A percentile compares a stretch with the other conserved stretches of the same genome.
These are phyloP conservation scores for Aspergillus hiratsukae DNA, from an alignment of 2,329 filamentous ascomycete species.

Conservation along the genomic window DNA sequence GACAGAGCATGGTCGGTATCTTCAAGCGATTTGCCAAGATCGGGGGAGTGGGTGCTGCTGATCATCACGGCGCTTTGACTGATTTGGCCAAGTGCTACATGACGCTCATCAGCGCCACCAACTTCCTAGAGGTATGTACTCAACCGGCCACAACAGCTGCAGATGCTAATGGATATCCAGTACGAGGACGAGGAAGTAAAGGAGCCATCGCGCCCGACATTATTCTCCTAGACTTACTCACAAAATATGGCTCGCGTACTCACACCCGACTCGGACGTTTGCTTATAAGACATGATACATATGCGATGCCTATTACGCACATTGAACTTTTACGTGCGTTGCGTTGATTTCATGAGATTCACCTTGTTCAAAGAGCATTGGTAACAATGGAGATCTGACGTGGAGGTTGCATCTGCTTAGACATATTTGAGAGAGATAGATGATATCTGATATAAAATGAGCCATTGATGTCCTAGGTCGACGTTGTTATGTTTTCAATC, in stretches of 20 bases:
- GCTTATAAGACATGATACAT: background rate
- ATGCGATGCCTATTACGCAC: background rate
- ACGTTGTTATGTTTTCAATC: no score
- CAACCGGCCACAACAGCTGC: background rate
- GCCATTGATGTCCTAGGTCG: background rate
- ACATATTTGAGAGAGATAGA: background rate
- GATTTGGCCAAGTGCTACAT: constrained; percentile 83
- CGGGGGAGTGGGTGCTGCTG: constrained; percentile 46
- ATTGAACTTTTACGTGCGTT: background rate
- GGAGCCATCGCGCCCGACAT: constrained; percentile 23
- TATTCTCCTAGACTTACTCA: constrained; percentile 29
- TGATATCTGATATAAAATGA: background rate
- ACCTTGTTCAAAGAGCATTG: background rate
- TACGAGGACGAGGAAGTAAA: constrained; percentile 40
- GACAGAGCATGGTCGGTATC: constrained; percentile 77
- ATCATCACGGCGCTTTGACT: constrained; percentile 59
- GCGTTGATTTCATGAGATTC: background rate
- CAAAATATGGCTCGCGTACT: background rate
- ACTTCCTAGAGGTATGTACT: constrained; percentile 73
- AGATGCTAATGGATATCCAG: constrained; percentile 24
- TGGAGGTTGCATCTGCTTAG: background rate
- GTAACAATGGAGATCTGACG: background rate
- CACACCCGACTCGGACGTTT: background rate
- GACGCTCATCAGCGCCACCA: constrained; percentile 74
- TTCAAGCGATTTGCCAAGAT: constrained; percentile 87